Percentiles rank a stretch among this genome's conserved stretches.
Conservation (phyloP, 108 stramenopile species). For the Skeletonema potamos region DNA sequence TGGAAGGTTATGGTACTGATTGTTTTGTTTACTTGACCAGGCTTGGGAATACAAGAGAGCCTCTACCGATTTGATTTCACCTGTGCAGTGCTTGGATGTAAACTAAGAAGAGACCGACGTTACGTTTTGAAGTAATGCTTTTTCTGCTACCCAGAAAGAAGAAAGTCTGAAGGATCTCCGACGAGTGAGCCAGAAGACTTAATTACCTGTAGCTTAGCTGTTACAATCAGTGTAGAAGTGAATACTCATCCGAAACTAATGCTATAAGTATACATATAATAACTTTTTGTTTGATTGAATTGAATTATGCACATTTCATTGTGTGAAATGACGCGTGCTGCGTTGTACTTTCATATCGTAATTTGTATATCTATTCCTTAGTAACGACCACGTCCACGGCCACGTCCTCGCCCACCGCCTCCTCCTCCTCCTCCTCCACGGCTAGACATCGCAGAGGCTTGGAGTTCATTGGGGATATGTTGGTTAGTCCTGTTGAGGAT, state of each 20-base stretch:
- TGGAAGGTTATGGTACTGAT: slow-evolving; percentile 99
- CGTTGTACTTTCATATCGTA: background rate
- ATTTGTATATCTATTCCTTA: slow-evolving; percentile 11
- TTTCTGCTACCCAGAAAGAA: too few relatives aligned
- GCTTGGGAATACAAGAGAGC: slow-evolving; percentile 83
- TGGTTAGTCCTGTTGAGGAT: slow-evolving; percentile 79
- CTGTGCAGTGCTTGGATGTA: background rate
- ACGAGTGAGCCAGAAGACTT: too few relatives aligned
- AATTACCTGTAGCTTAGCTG: too few relatives aligned
- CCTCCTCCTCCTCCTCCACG: slow-evolving; percentile 51
- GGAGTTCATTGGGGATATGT: slow-evolving; percentile 67
- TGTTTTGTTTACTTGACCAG: slow-evolving; percentile 93
- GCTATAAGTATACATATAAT: background rate
- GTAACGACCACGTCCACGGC: slow-evolving; percentile 47
- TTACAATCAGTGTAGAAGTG: too few relatives aligned
- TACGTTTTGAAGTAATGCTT: too few relatives aligned
- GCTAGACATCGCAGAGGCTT: slow-evolving; percentile 47
- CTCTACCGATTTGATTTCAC: slow-evolving; percentile 69
- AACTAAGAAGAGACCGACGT: background rate
- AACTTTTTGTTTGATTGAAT: background rate
- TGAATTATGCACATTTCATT: background rate
- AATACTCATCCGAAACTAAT: background rate
- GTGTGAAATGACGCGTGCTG: background rate
- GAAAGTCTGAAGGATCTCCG: too few relatives aligned
- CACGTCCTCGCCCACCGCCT: slow-evolving; percentile 63